phyloP scores from a whole-genome alignment of 2,329 filamentous ascomycete genomes.

The Fusarium penzigii region DNA sequence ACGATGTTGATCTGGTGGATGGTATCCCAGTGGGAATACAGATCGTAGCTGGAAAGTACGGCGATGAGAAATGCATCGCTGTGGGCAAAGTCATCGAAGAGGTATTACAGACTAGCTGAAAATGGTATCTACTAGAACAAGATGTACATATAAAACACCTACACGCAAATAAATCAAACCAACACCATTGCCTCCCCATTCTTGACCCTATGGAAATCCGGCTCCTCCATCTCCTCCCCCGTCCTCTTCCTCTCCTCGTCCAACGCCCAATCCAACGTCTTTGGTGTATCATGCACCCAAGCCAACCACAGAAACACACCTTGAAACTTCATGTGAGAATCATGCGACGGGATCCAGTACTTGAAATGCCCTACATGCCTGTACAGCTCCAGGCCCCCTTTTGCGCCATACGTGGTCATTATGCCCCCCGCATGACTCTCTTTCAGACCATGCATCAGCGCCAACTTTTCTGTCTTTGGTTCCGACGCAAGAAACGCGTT shows the following conservation, averaged over 20 bases:
- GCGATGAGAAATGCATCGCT: conserved; percentile 13
- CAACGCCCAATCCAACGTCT: conserved; percentile 23
- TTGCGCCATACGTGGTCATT: conserved; percentile 14
- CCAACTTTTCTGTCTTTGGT: conserved; percentile 23
- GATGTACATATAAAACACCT: background rate
- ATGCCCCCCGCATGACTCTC: conserved; percentile 16
- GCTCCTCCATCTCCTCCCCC: background rate
- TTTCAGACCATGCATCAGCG: conserved; percentile 27
- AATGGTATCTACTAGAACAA: background rate
- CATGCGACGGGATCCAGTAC: conserved; percentile 23
- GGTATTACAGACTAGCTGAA: background rate
- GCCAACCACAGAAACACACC: conserved; percentile 19
- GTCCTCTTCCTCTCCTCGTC: conserved; percentile 14
- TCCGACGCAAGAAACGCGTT: conserved; percentile 20
- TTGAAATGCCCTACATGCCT: conserved; percentile 20
- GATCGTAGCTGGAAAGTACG: conserved; percentile 9
- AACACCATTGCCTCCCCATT: too few relatives aligned
- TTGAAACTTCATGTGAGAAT: conserved; percentile 10
- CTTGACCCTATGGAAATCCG: too few relatives aligned
- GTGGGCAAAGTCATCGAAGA: conserved; percentile 9
- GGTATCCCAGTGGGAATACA: conserved; percentile 9
- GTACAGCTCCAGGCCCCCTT: conserved; percentile 18
- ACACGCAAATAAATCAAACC: background rate
- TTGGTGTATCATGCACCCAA: conserved; percentile 11
- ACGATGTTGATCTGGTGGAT: conserved; percentile 8